phyloP scores from a whole-genome alignment of 2,329 filamentous ascomycete genomes.

The Aspergillus felis region DNA sequence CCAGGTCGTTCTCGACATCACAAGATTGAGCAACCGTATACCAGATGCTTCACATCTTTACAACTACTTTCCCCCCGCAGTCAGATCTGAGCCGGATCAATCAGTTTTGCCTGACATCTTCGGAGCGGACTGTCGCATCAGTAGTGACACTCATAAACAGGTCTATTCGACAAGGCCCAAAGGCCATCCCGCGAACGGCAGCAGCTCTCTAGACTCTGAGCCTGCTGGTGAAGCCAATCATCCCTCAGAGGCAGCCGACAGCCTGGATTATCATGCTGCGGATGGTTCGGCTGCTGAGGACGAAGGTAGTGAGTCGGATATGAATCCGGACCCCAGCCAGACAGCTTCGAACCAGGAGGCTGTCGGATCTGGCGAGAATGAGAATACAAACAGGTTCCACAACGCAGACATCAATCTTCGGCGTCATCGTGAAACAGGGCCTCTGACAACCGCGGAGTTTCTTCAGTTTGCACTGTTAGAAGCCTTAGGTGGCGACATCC shows the following conservation, averaged over 20 bases:
- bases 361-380: background rate
- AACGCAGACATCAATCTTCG: conserved; percentile 1
- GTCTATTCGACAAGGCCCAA: background rate
- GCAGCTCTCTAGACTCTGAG: background rate
- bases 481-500: conserved; percentile 18
- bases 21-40: conserved; percentile 21
- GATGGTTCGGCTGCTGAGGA: conserved; percentile 17
- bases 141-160: background rate
- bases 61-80: conserved; percentile 22
- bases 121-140: conserved; percentile 21
- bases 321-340: conserved; percentile 4
- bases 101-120: conserved; percentile 27
- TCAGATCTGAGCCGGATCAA: conserved; percentile 17
- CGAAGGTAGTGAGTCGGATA: conserved; percentile 10
- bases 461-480: conserved; percentile 21
- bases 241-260: conserved; percentile 11
- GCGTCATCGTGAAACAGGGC: conserved; percentile 6
- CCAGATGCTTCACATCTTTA: conserved; percentile 27
- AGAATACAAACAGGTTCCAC: background rate
- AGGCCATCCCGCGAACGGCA: background rate
- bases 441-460: conserved; percentile 17
- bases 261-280: conserved; percentile 17
- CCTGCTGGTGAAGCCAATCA: conserved; percentile 1
- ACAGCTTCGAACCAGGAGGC: conserved; percentile 2
- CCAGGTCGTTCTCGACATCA: conserved; percentile 28